phyloP scores from a whole-genome alignment of 306 rosid genomes.

The Abrus pulchellus region DNA sequence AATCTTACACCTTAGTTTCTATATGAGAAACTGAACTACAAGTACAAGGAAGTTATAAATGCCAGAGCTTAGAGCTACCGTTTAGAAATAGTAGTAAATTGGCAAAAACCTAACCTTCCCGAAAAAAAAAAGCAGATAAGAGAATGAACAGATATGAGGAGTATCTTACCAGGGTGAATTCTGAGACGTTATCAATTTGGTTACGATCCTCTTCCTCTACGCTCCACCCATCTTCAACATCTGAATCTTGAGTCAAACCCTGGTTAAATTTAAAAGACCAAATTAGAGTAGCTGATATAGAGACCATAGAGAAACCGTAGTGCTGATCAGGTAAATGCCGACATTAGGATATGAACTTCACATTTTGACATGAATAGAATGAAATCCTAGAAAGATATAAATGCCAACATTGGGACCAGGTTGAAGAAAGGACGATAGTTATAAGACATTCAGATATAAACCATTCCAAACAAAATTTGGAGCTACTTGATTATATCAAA shows the following conservation, averaged over 20 bases:
- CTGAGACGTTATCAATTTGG: slow-evolving; percentile 54
- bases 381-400: slow-evolving; percentile 32
- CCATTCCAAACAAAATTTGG: slow-evolving; percentile 14
- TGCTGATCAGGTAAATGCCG: slow-evolving; percentile 13
- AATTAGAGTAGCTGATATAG: slow-evolving; percentile 29
- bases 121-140: slow-evolving; percentile 12
- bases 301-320: slow-evolving; percentile 34
- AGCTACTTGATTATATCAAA: slow-evolving; percentile 12
- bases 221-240: slow-evolving; percentile 56
- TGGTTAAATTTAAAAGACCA: slow-evolving; percentile 48
- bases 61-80: not conserved
- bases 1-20: slow-evolving; percentile 22
- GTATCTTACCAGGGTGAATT: slow-evolving; percentile 61
- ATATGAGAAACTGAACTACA: slow-evolving; percentile 39
- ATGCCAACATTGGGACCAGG: not conserved
- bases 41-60: slow-evolving; percentile 2
- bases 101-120: slow-evolving; percentile 27
- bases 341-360: slow-evolving; percentile 11
- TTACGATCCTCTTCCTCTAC: slow-evolving; percentile 55
- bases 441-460: slow-evolving; percentile 24
- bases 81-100: slow-evolving; percentile 6
- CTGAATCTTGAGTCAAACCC: slow-evolving; percentile 68
- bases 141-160: slow-evolving; percentile 25
- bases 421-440: not conserved
- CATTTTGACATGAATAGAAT: not conserved